Percentiles rank a stretch among this genome's conserved stretches.
Evolutionary conservation across 1,139 yeast genomes (phyloP).

Genomic region (Scheffersomyces cryptocercus): DNA sequence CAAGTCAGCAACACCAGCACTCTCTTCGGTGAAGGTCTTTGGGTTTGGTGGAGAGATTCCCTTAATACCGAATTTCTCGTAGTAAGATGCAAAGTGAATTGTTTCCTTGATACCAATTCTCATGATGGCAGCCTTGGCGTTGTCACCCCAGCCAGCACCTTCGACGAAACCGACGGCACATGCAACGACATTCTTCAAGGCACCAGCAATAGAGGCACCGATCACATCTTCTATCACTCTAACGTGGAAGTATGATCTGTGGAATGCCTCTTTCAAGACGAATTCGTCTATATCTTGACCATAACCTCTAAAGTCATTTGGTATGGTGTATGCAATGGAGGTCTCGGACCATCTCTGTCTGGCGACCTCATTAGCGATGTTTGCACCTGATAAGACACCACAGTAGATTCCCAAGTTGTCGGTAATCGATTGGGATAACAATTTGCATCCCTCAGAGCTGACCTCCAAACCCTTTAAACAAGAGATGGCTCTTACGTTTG

Average conservation of each 20-base stretch:
- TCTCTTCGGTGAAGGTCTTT: constrained; percentile 83
- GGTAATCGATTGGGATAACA: constrained; percentile 73
- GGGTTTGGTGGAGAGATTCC: constrained; percentile 68
- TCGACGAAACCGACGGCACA: constrained; percentile 93
- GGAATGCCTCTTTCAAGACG: constrained; percentile 76
- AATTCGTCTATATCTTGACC: constrained; percentile 73
- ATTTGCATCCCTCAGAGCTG: constrained; percentile 72
- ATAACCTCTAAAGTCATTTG: constrained; percentile 67
- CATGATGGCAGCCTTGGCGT: constrained; percentile 94
- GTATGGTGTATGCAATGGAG: constrained; percentile 82
- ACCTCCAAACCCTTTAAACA: constrained; percentile 94
- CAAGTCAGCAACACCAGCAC: constrained; percentile 95
- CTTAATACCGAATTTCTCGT: constrained; percentile 65
- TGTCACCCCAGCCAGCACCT: constrained; percentile 97
- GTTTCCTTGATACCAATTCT: constrained; percentile 89
- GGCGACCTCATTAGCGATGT: constrained; percentile 94
- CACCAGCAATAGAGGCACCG: constrained; percentile 94
- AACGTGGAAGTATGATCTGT: constrained; percentile 95
- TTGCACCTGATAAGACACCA: constrained; percentile 95
- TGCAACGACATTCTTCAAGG: constrained; percentile 91
- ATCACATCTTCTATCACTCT: constrained; percentile 86
- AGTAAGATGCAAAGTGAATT: constrained; percentile 54
- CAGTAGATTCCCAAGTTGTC: constrained; percentile 81
- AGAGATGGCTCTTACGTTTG: constrained; percentile 79
- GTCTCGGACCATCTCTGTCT: constrained; percentile 93